Base-by-base conservation (phyloP, 345 rosid genomes). In the Nephelium lappaceum region DNA sequence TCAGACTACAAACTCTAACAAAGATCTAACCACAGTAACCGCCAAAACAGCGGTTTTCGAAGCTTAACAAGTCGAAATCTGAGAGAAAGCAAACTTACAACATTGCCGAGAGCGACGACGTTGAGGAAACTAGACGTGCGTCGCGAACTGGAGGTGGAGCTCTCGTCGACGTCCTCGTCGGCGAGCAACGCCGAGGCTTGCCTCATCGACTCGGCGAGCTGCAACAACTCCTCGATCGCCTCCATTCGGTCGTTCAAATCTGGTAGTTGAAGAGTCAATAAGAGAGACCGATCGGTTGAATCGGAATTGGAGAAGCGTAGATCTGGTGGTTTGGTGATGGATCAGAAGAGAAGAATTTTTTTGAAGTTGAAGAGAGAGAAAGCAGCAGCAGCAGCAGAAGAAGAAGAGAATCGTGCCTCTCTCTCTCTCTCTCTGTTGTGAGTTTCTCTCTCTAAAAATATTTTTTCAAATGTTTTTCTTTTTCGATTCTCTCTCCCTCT, bases 111-210 rank as follows among this genome's bases (percentile, higher is more conserved):
- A 63, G 89, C 92, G 47, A 95, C 93, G 71, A 92, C 99, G 78
- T 92, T 95, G 58, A 92, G 98, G 78, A 91, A 92, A 84, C 95
- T 89, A 53, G 92, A 85, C 19, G 87, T 74, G 19, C 98, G 89
- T 77, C 76, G 82, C 6, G 93, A 88, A 67, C 41, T 86, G 77
- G 83, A 47, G 81, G 81, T 80, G 24, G 98, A 83, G 79, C 73
- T 89, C 76, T 95, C 98, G 55, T 95, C 99, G 31, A 92, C 85
- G 80, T 95, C 98, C 79, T 95, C 99, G 63, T 95, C 98, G 16
- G 99, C 95, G 68, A 95, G 97, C 58, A 95, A 67, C 39, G 93
- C 79, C 23, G 89, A 69, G 16, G 97, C 98, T 83, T 91, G 96
- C 82, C 88, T 84, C 94, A 95, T 95, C 78, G 95, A 88, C 60